These are phyloP conservation scores for Coffea canephora DNA, from an alignment of 257 asterid genomes.

Conservation along the genomic window DNA sequence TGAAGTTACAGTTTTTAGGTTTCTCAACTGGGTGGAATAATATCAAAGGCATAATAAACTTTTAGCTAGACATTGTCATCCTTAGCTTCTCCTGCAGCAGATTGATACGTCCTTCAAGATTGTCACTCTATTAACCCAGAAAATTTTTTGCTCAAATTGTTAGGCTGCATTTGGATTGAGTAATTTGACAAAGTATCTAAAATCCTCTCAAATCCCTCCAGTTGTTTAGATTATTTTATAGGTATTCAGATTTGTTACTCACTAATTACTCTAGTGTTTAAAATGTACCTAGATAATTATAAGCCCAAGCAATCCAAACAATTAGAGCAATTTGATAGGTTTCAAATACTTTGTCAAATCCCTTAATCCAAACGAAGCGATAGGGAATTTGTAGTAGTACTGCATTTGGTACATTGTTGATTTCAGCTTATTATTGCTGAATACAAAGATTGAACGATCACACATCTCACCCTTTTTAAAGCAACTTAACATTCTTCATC, in stretches of 20 bases:
- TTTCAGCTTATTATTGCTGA: background rate
- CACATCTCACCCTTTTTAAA: background rate
- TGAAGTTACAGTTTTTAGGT: background rate
- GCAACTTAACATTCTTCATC: background rate
- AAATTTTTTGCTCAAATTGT: background rate
- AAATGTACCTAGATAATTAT: no score
- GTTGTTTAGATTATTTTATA: no score
- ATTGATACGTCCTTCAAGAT: background rate
- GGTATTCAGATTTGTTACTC: no score
- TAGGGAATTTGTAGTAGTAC: background rate
- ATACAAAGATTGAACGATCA: background rate
- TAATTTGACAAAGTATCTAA: no score
- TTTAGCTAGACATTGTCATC: background rate
- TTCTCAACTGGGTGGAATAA: background rate
- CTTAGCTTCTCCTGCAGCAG: background rate
- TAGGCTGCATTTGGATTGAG: no score
- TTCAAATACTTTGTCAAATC: no score
- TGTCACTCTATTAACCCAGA: background rate
- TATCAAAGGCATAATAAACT: background rate
- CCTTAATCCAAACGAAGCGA: background rate
- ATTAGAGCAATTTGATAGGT: no score
- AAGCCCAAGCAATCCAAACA: no score
- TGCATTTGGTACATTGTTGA: background rate
- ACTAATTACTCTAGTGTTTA: no score
- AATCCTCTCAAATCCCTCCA: no score